phyloP scores from a whole-genome alignment of 192 early-diverging fungal species.

The Coemansia sp. region DNA sequence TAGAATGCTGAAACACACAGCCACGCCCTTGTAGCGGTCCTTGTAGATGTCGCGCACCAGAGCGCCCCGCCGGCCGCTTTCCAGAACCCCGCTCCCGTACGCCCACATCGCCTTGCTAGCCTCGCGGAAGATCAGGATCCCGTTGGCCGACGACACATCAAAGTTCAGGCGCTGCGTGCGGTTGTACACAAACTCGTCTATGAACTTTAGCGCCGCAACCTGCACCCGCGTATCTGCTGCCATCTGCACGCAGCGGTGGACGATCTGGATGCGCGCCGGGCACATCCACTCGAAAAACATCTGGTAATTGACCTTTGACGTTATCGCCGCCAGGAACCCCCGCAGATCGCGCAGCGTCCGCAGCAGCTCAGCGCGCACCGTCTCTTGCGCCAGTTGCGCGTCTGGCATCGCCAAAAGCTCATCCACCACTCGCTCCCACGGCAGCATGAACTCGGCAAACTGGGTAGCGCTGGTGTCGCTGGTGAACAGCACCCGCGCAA shows the following conservation, averaged over 20 bases:
- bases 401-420: constrained; percentile 57
- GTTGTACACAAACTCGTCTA: constrained; percentile 80
- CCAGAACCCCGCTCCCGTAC: constrained; percentile 56
- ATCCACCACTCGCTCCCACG: constrained; percentile 60
- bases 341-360: constrained; percentile 74
- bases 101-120: constrained; percentile 65
- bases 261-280: constrained; percentile 63
- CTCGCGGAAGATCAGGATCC: constrained; percentile 87
- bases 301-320: constrained; percentile 58
- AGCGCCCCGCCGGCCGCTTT: constrained; percentile 3
- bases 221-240: constrained; percentile 58
- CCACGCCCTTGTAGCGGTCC: constrained; percentile 72
- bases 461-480: constrained; percentile 48
- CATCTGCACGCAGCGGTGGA: constrained; percentile 67
- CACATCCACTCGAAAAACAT: constrained; percentile 88
- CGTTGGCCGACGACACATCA: constrained; percentile 82
- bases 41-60: constrained; percentile 53
- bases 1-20: constrained; percentile 72
- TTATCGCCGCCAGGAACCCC: constrained; percentile 71
- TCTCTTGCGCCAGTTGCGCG: constrained; percentile 57
- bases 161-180: constrained; percentile 75
- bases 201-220: constrained; percentile 73
- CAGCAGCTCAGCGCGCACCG: constrained; percentile 46
- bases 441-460: constrained; percentile 73
- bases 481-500: constrained; percentile 72